These are phyloP conservation scores for Heritiera littoralis DNA, from an alignment of 345 rosid species.

Conservation along the genomic window DNA sequence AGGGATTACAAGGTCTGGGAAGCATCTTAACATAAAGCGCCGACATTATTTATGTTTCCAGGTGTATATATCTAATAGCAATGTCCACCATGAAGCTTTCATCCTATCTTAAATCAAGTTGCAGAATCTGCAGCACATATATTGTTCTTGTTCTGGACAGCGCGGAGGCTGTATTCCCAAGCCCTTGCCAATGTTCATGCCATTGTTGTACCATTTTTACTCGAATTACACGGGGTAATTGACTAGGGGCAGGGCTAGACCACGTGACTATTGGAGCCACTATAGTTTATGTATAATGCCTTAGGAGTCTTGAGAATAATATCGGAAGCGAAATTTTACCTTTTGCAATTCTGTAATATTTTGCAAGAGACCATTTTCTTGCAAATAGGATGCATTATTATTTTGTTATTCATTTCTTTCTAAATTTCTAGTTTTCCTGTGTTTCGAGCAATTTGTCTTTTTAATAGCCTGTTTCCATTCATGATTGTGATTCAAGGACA, in stretches of 20 bases:
- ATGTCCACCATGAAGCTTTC: neutral
- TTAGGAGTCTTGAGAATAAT: too few species aligned
- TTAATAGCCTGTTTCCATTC: too few species aligned
- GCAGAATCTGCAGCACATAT: neutral
- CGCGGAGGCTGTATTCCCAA: neutral
- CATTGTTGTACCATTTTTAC: slow-evolving; percentile 8
- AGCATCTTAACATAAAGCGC: slow-evolving; percentile 43
- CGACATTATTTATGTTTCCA: neutral
- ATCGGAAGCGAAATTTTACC: too few species aligned
- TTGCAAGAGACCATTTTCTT: too few species aligned
- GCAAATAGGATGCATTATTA: too few species aligned
- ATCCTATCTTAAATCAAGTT: neutral
- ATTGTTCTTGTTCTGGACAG: slow-evolving; percentile 3
- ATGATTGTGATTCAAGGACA: too few species aligned
- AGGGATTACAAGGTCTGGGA: slow-evolving; percentile 93
- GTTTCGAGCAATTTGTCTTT: neutral
- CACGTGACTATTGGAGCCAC: neutral
- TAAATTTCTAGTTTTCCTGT: too few species aligned
- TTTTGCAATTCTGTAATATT: too few species aligned
- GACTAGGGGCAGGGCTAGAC: neutral
- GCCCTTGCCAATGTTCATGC: neutral
- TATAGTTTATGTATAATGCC: too few species aligned
- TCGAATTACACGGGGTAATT: neutral
- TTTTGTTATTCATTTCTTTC: neutral
- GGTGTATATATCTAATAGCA: neutral